A percentile compares a stretch with the other conserved stretches of the same genome.
These are phyloP conservation scores for Termitomyces titanicus DNA, from an alignment of 768 basidiomycete genomes.

Conservation along the genomic window DNA sequence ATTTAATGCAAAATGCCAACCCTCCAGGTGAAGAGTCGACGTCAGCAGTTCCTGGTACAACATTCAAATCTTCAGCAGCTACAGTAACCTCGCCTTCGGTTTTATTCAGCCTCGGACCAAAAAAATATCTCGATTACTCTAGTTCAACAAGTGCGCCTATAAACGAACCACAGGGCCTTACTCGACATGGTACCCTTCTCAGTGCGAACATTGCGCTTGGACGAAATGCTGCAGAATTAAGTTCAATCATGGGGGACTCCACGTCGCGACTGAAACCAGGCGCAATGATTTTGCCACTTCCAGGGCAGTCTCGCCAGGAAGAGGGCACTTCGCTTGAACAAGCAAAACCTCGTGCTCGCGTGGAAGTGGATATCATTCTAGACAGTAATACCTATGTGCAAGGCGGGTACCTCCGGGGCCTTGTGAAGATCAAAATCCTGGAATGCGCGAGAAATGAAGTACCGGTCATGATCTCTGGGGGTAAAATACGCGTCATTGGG, in stretches of 20 bases:
- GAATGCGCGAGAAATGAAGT: slow-evolving; percentile 51
- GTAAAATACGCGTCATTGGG: slow-evolving; percentile 79
- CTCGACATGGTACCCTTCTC: not conserved
- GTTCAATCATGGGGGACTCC: slow-evolving; percentile 59
- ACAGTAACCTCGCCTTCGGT: not conserved
- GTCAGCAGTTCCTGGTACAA: not conserved
- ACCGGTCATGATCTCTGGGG: slow-evolving; percentile 63
- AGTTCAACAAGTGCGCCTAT: not conserved
- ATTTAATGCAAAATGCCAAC: not conserved
- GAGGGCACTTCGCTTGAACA: slow-evolving; percentile 57
- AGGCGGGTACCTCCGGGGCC: slow-evolving; percentile 69
- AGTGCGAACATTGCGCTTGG: slow-evolving; percentile 27
- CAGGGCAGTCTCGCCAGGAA: slow-evolving; percentile 21
- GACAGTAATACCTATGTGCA: slow-evolving; percentile 76
- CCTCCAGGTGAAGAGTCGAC: not conserved
- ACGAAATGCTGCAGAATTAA: slow-evolving; percentile 54
- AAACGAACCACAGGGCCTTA: not conserved
- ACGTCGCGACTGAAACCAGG: slow-evolving; percentile 53
- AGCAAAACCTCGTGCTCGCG: slow-evolving; percentile 67
- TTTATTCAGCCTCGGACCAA: not conserved
- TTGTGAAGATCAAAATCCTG: slow-evolving; percentile 61
- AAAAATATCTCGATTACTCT: not conserved
- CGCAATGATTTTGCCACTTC: slow-evolving; percentile 31
- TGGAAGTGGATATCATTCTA: slow-evolving; percentile 79
- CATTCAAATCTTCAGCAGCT: not conserved